Percentiles rank a stretch among this genome's conserved stretches.
Evolutionary conservation across 1,284 basidiomycete genomes (phyloP).

Genomic region (Trichosporon sp.): DNA sequence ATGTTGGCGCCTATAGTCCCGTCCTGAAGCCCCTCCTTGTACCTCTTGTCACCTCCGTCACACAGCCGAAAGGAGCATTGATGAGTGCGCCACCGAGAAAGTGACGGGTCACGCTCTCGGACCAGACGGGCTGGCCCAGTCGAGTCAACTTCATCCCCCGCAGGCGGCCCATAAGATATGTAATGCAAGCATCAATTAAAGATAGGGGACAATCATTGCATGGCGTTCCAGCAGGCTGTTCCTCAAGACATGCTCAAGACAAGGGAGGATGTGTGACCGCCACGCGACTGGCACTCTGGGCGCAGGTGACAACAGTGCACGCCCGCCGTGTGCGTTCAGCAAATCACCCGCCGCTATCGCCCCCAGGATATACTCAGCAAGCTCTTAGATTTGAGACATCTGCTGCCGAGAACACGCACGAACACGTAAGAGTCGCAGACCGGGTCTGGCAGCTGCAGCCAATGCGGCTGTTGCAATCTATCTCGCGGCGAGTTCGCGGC

Average conservation of each 20-base stretch:
- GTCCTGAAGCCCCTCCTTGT: neutral
- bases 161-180: neutral
- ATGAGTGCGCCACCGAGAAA: neutral
- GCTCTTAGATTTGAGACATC: conserved; percentile 6
- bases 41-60: neutral
- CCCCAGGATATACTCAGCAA: neutral
- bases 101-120: neutral
- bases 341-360: neutral
- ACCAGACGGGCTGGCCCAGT: neutral
- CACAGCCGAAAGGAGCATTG: neutral
- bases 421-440: neutral
- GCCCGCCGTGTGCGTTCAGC: neutral
- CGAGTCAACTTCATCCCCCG: neutral
- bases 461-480: neutral
- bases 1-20: neutral
- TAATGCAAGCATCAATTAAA: neutral
- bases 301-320: neutral
- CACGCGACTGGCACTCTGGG: neutral
- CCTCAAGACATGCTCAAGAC: neutral
- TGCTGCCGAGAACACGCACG: neutral
- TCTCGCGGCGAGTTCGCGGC: neutral
- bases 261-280: neutral
- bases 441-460: neutral
- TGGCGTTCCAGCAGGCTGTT: neutral
- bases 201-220: neutral